phyloP scores from a whole-genome alignment of 2,329 filamentous ascomycete genomes.

The Talaromyces sp. region DNA sequence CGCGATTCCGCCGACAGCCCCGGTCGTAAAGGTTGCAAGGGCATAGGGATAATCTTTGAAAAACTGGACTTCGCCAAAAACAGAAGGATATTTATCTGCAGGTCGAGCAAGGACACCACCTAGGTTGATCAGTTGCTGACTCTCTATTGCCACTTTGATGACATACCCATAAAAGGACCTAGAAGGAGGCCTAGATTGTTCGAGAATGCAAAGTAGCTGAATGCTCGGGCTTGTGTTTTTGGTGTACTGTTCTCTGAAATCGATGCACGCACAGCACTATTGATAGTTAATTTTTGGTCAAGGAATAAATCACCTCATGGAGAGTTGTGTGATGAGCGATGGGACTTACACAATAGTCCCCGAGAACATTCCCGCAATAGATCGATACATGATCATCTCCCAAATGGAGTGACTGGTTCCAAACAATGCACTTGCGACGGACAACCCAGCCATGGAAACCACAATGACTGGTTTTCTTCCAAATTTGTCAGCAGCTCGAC shows the following conservation, averaged over 20 bases:
- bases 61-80: constrained; percentile 57
- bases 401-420: constrained; percentile 63
- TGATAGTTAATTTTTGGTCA: not conserved
- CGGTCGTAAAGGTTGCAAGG: constrained; percentile 60
- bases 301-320: not conserved
- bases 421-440: constrained; percentile 61
- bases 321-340: not conserved
- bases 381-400: constrained; percentile 73
- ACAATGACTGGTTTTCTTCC: constrained; percentile 73
- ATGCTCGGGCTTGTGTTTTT: constrained; percentile 68
- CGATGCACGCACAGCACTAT: constrained; percentile 68
- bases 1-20: constrained; percentile 52
- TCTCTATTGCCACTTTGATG: not conserved
- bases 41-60: constrained; percentile 65
- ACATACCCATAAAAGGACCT: constrained; percentile 59
- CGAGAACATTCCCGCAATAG: constrained; percentile 68
- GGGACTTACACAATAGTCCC: constrained; percentile 60
- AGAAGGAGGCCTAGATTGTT: constrained; percentile 72
- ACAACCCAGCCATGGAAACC: constrained; percentile 62
- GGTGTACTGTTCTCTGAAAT: constrained; percentile 68
- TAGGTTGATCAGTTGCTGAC: constrained; percentile 21
- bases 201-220: constrained; percentile 72
- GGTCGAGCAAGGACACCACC: constrained; percentile 69
- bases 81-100: constrained; percentile 57
- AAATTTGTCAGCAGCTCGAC: constrained; percentile 61